Conservation (phyloP, 2,329 filamentous ascomycete genomes). For the Aureobasidium sp. region DNA sequence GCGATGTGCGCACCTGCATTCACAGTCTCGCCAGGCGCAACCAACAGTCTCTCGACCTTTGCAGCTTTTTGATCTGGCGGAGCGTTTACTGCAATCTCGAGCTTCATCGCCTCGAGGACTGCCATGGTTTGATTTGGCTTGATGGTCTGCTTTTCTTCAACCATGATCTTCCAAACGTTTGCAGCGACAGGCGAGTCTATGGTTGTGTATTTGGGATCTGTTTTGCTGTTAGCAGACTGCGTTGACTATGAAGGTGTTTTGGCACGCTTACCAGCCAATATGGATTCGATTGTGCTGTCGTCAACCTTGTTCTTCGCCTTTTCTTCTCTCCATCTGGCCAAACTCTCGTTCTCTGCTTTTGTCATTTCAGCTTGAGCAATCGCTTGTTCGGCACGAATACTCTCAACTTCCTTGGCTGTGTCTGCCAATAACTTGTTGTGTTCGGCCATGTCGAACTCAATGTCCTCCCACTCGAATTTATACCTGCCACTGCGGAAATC, state of each 20-base stretch:
- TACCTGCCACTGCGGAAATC: conserved; percentile 47
- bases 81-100: conserved; percentile 40
- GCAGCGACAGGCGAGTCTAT: conserved; percentile 40
- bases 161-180: conserved; percentile 41
- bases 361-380: conserved; percentile 43
- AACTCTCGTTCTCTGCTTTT: conserved; percentile 41
- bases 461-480: conserved; percentile 44
- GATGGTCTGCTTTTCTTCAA: conserved; percentile 33
- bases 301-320: conserved; percentile 40
- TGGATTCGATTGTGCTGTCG: conserved; percentile 42
- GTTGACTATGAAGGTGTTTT: neutral
- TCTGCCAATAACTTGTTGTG: conserved; percentile 45
- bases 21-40: conserved; percentile 36
- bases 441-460: conserved; percentile 49
- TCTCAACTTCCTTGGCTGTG: conserved; percentile 42
- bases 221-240: neutral
- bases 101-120: conserved; percentile 42
- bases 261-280: conserved; percentile 38
- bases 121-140: conserved; percentile 30
- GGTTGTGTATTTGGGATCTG: conserved; percentile 31
- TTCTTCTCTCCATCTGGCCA: conserved; percentile 38
- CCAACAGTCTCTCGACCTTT: conserved; percentile 36
- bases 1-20: conserved; percentile 31
- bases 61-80: conserved; percentile 28
- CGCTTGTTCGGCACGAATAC: conserved; percentile 41